Percentiles rank a stretch among this genome's conserved stretches.
phyloP scores from a whole-genome alignment of 2,329 filamentous ascomycete genomes.

The Talaromyces sp. region DNA sequence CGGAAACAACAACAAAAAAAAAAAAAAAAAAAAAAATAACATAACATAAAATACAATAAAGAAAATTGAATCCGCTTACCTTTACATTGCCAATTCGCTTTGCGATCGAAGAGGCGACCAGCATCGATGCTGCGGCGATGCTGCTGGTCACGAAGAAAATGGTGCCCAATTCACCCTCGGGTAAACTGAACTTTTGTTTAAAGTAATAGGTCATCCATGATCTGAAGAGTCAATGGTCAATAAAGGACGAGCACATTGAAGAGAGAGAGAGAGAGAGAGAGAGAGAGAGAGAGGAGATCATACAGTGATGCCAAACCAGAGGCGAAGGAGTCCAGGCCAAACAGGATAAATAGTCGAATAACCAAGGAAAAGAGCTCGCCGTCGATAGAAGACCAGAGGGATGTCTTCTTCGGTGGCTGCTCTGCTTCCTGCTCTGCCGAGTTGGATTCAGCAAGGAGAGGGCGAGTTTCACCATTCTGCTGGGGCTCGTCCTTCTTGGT shows the following conservation, averaged over 20 bases:
- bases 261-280: no score
- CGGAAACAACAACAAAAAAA: neutral
- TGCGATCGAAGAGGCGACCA: slow-evolving; percentile 64
- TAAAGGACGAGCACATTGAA: no score
- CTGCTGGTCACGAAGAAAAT: slow-evolving; percentile 55
- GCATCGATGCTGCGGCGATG: slow-evolving; percentile 46
- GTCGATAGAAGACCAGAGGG: slow-evolving; percentile 61
- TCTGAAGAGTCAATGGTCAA: slow-evolving; percentile 30
- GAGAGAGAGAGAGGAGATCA: no score
- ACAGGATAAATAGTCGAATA: slow-evolving; percentile 64
- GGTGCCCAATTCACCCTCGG: slow-evolving; percentile 56
- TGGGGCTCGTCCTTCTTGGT: slow-evolving; percentile 30
- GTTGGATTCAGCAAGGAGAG: slow-evolving; percentile 29
- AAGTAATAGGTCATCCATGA: slow-evolving; percentile 61
- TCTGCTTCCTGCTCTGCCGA: slow-evolving; percentile 9
- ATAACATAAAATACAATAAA: slow-evolving; percentile 6
- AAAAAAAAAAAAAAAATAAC: slow-evolving; percentile 3
- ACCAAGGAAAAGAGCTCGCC: slow-evolving; percentile 42
- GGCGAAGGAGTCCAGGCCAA: slow-evolving; percentile 69
- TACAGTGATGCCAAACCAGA: slow-evolving; percentile 69
- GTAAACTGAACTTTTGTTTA: slow-evolving; percentile 56
- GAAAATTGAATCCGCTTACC: slow-evolving; percentile 26
- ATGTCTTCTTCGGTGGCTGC: slow-evolving; percentile 29
- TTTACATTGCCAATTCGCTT: slow-evolving; percentile 62
- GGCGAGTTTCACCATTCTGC: slow-evolving; percentile 39